Base-by-base conservation (phyloP, 495 filamentous ascomycete species). In the Hypoxylon crocopeplum region DNA sequence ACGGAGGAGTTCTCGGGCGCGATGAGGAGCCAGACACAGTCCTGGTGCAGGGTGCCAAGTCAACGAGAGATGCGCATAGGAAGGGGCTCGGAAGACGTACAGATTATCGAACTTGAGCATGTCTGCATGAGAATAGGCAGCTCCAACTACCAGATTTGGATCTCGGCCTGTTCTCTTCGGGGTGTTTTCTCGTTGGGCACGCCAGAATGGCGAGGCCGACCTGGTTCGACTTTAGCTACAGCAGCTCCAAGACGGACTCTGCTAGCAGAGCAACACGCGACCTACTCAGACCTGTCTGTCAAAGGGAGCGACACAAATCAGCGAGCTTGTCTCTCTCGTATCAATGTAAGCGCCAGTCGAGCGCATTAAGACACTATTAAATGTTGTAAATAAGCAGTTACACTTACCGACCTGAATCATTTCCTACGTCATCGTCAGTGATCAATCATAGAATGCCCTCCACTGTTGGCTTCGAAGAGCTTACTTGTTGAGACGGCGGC, bases 381-480 rank as follows among this genome's bases (percentile, higher is more conserved):
- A 34, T 17, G 3, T 1, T 32, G 48, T 4, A 19, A 36, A 32
- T 10, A 51, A 79, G 71, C 33, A 36, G 15, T 8, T 25, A 6
- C 32, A 73, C 77, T 67, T 85, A 97, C 94, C 94, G 82, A 98
- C 92, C 87, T 98, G 93, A 60, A 96, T 90, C 94, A 98, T 98
- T 84, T 98, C 93, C 93, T 98, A 66, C 52, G 64, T 73, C 64
- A 72, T 70, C 3, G 72, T 72, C 59, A 67, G 69, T 37, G 48
- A 49, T 53, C 42, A 50, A 45, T 34, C 16, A 45, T 13, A 34
- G 16, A 22, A 30, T 11, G 19, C 37, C 39, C 21, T n/a, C n/a
- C n/a, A n/a, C 41, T 40, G 32, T 30, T 38, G 39, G 20, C 34
- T 25, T 50, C 34, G 27, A 24, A 47, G 51, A 34, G 72, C 84